phyloP scores from a whole-genome alignment of 257 asterid genomes.

The Solanum piurae region DNA sequence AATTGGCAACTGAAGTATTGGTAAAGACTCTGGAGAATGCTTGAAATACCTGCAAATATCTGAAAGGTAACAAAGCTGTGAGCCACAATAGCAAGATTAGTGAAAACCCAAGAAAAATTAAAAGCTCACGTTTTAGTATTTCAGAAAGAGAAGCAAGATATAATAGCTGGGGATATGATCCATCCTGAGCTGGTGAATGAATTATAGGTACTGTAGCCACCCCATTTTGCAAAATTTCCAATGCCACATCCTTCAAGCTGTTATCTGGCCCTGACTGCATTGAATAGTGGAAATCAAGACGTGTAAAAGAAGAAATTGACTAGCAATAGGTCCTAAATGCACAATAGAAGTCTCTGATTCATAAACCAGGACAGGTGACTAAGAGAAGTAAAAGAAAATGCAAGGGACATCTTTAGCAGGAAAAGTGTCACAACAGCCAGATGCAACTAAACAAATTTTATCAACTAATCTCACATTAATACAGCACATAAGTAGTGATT shows the following conservation, averaged over 20 bases:
- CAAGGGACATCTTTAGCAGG: neutral
- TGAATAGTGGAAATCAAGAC: neutral
- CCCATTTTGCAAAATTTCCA: slow-evolving; percentile 66
- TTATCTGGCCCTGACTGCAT: slow-evolving; percentile 90
- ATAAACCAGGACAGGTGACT: neutral
- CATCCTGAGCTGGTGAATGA: slow-evolving; percentile 54
- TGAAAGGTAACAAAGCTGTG: slow-evolving; percentile 24
- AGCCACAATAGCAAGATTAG: neutral
- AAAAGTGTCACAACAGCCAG: neutral
- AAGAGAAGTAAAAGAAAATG: neutral
- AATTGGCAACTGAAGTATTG: slow-evolving; percentile 64
- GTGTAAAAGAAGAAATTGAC: neutral
- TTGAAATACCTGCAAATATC: slow-evolving; percentile 79
- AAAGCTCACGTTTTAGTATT: slow-evolving; percentile 59
- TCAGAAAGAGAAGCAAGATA: slow-evolving; percentile 90
- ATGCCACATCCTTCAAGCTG: slow-evolving; percentile 65
- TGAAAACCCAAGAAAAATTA: neutral
- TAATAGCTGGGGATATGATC: slow-evolving; percentile 60
- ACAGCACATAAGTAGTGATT: neutral
- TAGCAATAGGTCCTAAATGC: neutral
- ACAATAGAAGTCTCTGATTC: neutral
- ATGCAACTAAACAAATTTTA: neutral
- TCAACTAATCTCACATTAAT: neutral
- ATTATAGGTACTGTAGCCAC: slow-evolving; percentile 76
- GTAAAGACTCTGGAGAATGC: slow-evolving; percentile 66